These are phyloP conservation scores for Neoscytalidium dimidiatum DNA, from an alignment of 2,329 filamentous ascomycete genomes.

Conservation along the genomic window DNA sequence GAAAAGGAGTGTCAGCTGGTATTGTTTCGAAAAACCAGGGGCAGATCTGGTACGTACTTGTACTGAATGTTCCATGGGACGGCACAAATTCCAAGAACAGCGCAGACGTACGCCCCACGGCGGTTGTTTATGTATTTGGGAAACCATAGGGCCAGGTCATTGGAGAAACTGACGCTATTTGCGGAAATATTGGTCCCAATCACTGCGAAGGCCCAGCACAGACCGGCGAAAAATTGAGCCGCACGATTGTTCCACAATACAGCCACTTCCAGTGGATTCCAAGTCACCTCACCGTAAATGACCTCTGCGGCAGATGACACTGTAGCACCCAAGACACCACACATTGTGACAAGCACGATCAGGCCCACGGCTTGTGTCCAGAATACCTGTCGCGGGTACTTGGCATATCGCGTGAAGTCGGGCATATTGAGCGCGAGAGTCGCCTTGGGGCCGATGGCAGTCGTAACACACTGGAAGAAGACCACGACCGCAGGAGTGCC, in stretches of 20 bases:
- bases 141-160: conserved; percentile 20
- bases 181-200: conserved; percentile 24
- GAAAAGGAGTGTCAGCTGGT: not conserved
- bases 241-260: conserved; percentile 21
- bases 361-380: conserved; percentile 16
- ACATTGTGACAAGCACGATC: conserved; percentile 9
- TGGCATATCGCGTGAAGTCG: conserved; percentile 15
- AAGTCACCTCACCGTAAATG: conserved; percentile 22
- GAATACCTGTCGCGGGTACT: conserved; percentile 14
- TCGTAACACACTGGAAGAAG: conserved; percentile 26
- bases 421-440: conserved; percentile 22
- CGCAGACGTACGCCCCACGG: conserved; percentile 37
- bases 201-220: conserved; percentile 20
- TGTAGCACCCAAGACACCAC: conserved; percentile 14
- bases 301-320: conserved; percentile 19
- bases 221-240: conserved; percentile 15
- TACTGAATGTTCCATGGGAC: conserved; percentile 17
- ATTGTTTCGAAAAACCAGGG: conserved; percentile 34
- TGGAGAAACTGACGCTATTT: conserved; percentile 18
- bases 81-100: conserved; percentile 36
- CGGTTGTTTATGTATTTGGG: conserved; percentile 23
- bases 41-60: not conserved
- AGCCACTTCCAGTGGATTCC: conserved; percentile 29
- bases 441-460: conserved; percentile 22
- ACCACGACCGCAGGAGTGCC: conserved; percentile 22